phyloP scores from a whole-genome alignment of 352 stramenopile genomes.

The Phytophthora syringae region DNA sequence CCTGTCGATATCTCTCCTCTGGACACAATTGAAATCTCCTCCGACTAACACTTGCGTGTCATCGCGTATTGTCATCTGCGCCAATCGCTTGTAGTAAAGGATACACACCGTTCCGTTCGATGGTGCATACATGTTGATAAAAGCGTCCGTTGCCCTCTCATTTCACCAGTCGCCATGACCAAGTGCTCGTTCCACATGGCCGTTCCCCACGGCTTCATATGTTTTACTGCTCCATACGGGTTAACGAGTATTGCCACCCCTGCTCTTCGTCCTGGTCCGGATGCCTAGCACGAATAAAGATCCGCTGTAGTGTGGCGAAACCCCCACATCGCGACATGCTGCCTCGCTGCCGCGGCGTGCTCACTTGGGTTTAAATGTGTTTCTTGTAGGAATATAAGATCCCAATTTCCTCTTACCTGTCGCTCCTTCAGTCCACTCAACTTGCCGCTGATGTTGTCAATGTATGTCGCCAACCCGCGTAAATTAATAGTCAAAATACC shows the following conservation, averaged over 20 bases:
- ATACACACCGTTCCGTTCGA: neutral
- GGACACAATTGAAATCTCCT: neutral
- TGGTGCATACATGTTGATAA: neutral
- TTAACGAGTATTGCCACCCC: neutral
- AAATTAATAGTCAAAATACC: too few species aligned
- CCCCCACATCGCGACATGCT: neutral
- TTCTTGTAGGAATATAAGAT: neutral
- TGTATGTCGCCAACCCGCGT: too few species aligned
- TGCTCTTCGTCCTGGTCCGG: neutral
- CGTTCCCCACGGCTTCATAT: neutral
- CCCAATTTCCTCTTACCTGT: too few species aligned
- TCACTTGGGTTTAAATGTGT: neutral
- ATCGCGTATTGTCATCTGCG: neutral
- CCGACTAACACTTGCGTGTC: neutral
- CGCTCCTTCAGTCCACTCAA: neutral
- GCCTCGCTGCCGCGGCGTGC: neutral
- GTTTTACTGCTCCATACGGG: neutral
- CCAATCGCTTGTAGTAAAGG: neutral
- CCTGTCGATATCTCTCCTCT: too few species aligned
- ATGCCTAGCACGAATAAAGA: neutral
- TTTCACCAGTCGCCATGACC: neutral
- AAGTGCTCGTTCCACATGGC: neutral
- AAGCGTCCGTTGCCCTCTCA: neutral
- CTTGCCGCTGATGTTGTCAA: neutral
- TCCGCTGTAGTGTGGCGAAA: neutral